phyloP scores from a whole-genome alignment of 768 basidiomycete species.

The Lactarius psammicola region DNA sequence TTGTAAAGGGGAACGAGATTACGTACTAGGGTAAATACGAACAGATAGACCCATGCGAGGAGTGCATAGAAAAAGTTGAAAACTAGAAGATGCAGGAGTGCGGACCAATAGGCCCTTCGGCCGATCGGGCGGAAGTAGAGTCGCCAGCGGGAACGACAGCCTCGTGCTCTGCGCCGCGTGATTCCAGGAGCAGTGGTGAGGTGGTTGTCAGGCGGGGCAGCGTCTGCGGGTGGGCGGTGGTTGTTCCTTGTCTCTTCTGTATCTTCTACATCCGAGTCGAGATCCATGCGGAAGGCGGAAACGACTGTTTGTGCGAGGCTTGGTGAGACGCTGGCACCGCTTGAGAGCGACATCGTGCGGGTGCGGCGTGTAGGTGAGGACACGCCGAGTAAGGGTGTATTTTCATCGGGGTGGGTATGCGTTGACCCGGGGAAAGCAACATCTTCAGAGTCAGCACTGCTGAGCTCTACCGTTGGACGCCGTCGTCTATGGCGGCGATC shows the following conservation, averaged over 20 bases:
- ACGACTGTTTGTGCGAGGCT: slow-evolving; percentile 68
- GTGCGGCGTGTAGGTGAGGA: slow-evolving; percentile 37
- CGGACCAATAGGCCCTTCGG: slow-evolving; percentile 55
- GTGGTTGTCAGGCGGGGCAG: slow-evolving; percentile 7
- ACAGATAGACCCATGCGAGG: slow-evolving; percentile 74
- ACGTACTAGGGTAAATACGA: slow-evolving; percentile 76
- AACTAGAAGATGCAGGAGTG: slow-evolving; percentile 66
- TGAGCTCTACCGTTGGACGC: slow-evolving; percentile 35
- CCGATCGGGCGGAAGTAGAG: slow-evolving; percentile 65
- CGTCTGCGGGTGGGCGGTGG: slow-evolving; percentile 13
- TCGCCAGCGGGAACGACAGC: slow-evolving; percentile 40
- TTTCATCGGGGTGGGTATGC: slow-evolving; percentile 39
- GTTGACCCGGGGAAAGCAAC: slow-evolving; percentile 30
- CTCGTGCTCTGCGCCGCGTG: slow-evolving; percentile 9
- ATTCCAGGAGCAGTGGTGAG: slow-evolving; percentile 19
- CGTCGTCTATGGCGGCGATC: slow-evolving; percentile 43
- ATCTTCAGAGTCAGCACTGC: slow-evolving; percentile 34
- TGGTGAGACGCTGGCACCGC: slow-evolving; percentile 51
- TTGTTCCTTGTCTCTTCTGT: slow-evolving; percentile 27
- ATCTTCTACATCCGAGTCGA: slow-evolving; percentile 39
- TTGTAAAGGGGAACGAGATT: slow-evolving; percentile 23
- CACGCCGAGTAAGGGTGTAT: slow-evolving; percentile 46
- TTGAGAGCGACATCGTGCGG: slow-evolving; percentile 54
- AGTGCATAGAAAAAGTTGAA: slow-evolving; percentile 80
- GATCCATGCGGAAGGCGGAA: slow-evolving; percentile 61